Evolutionary conservation across 805 yeast species (phyloP).

Genomic region (Pachysolen tannophilus): DNA sequence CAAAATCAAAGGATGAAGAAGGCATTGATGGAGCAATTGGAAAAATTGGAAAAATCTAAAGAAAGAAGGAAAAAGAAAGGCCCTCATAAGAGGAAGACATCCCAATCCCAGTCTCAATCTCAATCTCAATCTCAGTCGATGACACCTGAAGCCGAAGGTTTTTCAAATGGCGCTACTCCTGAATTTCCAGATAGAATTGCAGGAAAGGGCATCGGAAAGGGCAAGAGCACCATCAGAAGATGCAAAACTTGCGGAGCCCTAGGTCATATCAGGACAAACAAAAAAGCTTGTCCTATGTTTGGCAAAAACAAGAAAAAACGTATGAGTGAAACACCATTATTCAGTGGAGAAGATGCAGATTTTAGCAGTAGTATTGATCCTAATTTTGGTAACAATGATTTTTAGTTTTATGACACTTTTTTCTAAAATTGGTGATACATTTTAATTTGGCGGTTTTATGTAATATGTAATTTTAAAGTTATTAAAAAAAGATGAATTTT

Average conservation of each 20-base stretch:
- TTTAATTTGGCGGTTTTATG: no score
- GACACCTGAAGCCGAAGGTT: conserved; percentile 22
- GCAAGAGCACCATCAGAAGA: conserved; percentile 66
- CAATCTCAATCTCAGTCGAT: background rate
- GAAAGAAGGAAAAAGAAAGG: conserved; percentile 49
- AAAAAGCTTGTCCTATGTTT: conserved; percentile 81
- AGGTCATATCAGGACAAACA: conserved; percentile 91
- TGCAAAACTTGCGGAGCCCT: conserved; percentile 94
- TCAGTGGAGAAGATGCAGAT: no score
- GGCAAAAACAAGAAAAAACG: conserved; percentile 26
- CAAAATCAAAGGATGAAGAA: conserved; percentile 70
- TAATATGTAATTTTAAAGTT: no score
- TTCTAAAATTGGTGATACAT: no score
- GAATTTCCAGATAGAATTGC: conserved; percentile 23
- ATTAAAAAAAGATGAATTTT: no score
- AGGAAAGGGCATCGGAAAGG: conserved; percentile 68
- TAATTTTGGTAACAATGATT: no score
- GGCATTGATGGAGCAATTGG: conserved; percentile 74
- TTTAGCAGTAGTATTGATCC: no score
- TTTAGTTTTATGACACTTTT: no score
- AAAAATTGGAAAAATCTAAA: conserved; percentile 69
- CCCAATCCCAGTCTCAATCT: background rate
- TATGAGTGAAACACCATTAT: no score
- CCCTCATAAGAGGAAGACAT: conserved; percentile 6
- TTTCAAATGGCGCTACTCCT: background rate